Base-by-base conservation (phyloP, 129 eudicot species). In the Calendula officinalis region DNA sequence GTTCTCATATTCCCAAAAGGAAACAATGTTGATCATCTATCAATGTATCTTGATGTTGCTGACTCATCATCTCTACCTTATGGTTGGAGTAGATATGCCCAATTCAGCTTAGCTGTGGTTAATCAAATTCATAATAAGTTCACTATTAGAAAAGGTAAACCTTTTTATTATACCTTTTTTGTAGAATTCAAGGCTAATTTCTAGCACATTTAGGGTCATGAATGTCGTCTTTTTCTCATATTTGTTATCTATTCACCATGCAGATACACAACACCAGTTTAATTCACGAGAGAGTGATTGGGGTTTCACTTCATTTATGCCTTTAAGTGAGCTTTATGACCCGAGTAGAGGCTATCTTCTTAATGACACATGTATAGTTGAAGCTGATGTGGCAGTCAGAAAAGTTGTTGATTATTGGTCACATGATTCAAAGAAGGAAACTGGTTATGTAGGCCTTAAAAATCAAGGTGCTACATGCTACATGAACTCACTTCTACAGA, bases 391-490 rank as follows among this genome's bases (percentile, higher is more conserved):
- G 77, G 86, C 89, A 40, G 98, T 92, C 32, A 81, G 95, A 50
- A 88, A 59, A 73, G 81, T 83, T 72, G 75, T 77, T 64, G 96
- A 92, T 64, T 88, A 88, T 78, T 81, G 96, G 45, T n/a, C 94
- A 16, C 82, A 88, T 77, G 96, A 92, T 80, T 88, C 98, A 13
- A 92, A 92, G 51, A 88, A 92, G 77, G 96, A 85, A 62, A 92
- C 98, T 17, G 96, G 98, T 54, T 92, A 71, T 83, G 98, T 92
- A 47, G 98, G 98, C 36, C 91, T 92, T 5, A 88, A 92, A 75
- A 92, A 92, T 73, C 98, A 92, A 60, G 98, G 98, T 45, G 98
- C 98, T 15, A 92, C 98, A 42, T 92, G 98, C 74, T 92, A 92
- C 50, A 85, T 92, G 98, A 92, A 88, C 76, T 92, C 98, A 71